Evolutionary conservation across 129 eudicot genomes (phyloP).

Genomic region (Centella asiatica): DNA sequence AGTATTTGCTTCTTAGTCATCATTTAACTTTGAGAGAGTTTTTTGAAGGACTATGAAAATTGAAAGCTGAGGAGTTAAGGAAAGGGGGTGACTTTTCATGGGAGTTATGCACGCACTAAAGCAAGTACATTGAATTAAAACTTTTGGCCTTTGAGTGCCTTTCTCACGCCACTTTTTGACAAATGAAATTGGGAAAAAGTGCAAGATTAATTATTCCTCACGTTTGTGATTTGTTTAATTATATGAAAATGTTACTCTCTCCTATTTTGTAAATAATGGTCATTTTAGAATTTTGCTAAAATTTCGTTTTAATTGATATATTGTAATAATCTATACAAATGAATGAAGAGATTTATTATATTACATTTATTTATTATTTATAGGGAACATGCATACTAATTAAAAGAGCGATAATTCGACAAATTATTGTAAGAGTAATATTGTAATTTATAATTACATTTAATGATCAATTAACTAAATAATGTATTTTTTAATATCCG

Average conservation of each 20-base stretch:
- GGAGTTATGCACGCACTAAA: constrained; percentile 46
- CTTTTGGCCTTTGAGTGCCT: constrained; percentile 13
- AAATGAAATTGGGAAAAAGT: constrained; percentile 9
- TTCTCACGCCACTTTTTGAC: constrained; percentile 37
- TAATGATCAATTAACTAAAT: too few species aligned
- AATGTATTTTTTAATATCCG: too few species aligned
- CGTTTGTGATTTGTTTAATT: neutral
- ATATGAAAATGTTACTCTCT: neutral
- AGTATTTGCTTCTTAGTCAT: constrained; percentile 12
- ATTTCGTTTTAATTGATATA: too few species aligned
- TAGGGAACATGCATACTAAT: too few species aligned
- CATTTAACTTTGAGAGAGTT: neutral
- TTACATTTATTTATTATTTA: too few species aligned
- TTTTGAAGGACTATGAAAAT: too few species aligned
- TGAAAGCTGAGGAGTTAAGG: neutral
- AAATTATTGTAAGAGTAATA: too few species aligned
- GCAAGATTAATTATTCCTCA: neutral
- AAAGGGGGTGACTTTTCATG: constrained; percentile 4
- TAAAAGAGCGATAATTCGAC: too few species aligned
- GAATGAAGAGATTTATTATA: too few species aligned
- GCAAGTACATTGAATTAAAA: constrained; percentile 23
- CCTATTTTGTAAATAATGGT: neutral
- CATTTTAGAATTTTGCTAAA: too few species aligned
- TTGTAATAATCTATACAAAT: too few species aligned
- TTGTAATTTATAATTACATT: too few species aligned